Evolutionary conservation across 805 yeast species (phyloP), one percentile per base, ranked within the genome.

Genomic region (Saccharomycopsis javanensis): DNA sequence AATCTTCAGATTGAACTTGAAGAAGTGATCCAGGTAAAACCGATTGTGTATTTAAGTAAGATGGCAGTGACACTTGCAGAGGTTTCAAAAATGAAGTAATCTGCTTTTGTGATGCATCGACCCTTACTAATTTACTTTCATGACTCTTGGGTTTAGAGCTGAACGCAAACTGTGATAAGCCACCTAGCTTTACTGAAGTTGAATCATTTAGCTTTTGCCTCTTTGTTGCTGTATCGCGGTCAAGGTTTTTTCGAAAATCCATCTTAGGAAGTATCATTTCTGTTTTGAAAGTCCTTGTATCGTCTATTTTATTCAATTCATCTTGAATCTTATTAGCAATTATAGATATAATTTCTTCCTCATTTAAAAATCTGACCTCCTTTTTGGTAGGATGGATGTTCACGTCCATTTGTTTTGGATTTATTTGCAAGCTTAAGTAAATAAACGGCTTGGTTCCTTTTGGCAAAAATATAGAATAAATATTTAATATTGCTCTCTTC

Each of bases 381-480:
- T 92, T 77, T 64, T 94, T 94, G 0, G 98, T 92, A 0, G 99
- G 99, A 66, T 94, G 99, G 13, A 94, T 84, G 67, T 94, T 94
- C 15, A 94, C 98, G 68, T 94, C 99, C 6, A 94, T 76, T 60
- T 84, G 83, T 34, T 70, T 71, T 0, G 97, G 87, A 23, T 76
- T 72, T 1, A 94, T 80, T 18, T 72, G 72, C n/a, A 94, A 67
- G 52, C 87, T 76, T 55, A 94, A 58, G 68, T 90, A 94, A 0
- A 88, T 76, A 66, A 94, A 94, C 0, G 96, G 85, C 62, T 77
- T 80, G 50, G 75, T 75, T 0, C 95, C 95, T 63, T 85, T 87
- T 0, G 97, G 97, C 18, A 92, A 69, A 66, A 79, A 87, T 2
- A 78, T 69, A 18, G 82, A 75, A 65, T 82, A 90, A 0, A 84